Percentiles rank a stretch among this genome's conserved stretches.
phyloP scores from a whole-genome alignment of 1,284 basidiomycete genomes.

The Termitomyces sp. region DNA sequence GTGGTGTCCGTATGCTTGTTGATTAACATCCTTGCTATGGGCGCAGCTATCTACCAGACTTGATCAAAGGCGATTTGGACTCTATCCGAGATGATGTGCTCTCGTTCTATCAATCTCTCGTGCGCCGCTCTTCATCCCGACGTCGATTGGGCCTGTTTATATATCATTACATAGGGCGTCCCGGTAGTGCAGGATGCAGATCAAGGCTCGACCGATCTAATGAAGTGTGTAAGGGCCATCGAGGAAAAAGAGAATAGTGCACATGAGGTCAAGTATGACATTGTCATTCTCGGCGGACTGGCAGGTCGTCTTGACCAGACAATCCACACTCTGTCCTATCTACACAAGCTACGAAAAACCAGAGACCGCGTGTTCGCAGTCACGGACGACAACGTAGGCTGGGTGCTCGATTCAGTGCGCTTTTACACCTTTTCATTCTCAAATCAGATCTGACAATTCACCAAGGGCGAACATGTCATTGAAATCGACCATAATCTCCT shows the following conservation, averaged over 20 bases:
- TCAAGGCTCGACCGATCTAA: slow-evolving; percentile 88
- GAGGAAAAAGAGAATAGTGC: slow-evolving; percentile 43
- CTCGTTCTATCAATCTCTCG: slow-evolving; percentile 61
- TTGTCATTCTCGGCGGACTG: slow-evolving; percentile 85
- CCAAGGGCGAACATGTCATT: slow-evolving; percentile 77
- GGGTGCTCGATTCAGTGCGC: slow-evolving; percentile 78
- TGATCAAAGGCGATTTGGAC: slow-evolving; percentile 93
- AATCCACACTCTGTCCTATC: slow-evolving; percentile 80
- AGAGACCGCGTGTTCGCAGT: slow-evolving; percentile 68
- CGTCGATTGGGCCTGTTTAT: neutral
- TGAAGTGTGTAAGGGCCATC: slow-evolving; percentile 80
- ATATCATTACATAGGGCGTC: slow-evolving; percentile 50
- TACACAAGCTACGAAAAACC: slow-evolving; percentile 74
- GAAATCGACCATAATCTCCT: slow-evolving; percentile 67
- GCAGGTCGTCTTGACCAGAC: slow-evolving; percentile 93
- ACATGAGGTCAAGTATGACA: slow-evolving; percentile 45
- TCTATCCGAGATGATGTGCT: slow-evolving; percentile 76
- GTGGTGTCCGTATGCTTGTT: neutral
- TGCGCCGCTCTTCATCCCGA: slow-evolving; percentile 26
- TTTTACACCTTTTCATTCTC: neutral
- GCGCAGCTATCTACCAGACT: slow-evolving; percentile 69
- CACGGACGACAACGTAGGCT: slow-evolving; percentile 84
- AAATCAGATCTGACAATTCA: neutral
- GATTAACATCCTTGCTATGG: neutral
- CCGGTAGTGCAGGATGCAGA: slow-evolving; percentile 62